Conservation (phyloP, 2,329 filamentous ascomycete genomes). For the Hypocrella siamensis region DNA sequence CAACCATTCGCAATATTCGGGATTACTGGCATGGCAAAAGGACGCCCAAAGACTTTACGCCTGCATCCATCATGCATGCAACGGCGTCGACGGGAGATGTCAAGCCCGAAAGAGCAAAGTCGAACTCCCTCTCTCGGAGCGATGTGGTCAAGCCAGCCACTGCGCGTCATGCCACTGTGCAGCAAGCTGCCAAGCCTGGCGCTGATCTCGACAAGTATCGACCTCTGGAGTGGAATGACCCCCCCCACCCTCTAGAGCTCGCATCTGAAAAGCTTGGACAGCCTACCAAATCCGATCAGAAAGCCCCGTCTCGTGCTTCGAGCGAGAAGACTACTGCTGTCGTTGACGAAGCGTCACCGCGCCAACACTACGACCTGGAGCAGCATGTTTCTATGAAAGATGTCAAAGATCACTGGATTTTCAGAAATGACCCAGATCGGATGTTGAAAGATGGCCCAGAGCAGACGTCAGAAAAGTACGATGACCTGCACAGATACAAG, state of each 20-base stretch:
- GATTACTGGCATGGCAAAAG: conserved; percentile 13
- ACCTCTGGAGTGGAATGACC: conserved; percentile 14
- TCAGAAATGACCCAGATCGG: conserved; percentile 16
- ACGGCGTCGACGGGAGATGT: conserved; percentile 8
- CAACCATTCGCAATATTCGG: conserved; percentile 16
- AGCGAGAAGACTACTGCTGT: too few relatives aligned
- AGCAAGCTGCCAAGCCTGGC: conserved; percentile 21
- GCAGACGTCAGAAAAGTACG: conserved; percentile 14
- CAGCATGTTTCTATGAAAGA: too few relatives aligned
- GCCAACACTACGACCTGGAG: too few relatives aligned
- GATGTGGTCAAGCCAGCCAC: conserved; percentile 13
- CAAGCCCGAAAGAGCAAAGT: conserved; percentile 24
- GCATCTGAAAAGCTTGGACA: too few relatives aligned
- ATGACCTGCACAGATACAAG: conserved; percentile 25
- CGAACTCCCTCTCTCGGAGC: too few relatives aligned
- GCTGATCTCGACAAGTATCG: conserved; percentile 25
- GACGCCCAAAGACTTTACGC: conserved; percentile 7
- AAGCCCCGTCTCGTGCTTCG: too few relatives aligned
- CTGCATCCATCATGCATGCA: conserved; percentile 10
- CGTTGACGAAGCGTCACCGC: too few relatives aligned
- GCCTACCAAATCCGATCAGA: too few relatives aligned
- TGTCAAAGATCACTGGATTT: too few relatives aligned
- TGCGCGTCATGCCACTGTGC: conserved; percentile 11
- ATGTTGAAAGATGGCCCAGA: conserved; percentile 11
- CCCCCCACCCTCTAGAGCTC: too few relatives aligned